Base-by-base conservation (phyloP, 2,329 filamentous ascomycete species). In the Endoconidiophora laricicola region DNA sequence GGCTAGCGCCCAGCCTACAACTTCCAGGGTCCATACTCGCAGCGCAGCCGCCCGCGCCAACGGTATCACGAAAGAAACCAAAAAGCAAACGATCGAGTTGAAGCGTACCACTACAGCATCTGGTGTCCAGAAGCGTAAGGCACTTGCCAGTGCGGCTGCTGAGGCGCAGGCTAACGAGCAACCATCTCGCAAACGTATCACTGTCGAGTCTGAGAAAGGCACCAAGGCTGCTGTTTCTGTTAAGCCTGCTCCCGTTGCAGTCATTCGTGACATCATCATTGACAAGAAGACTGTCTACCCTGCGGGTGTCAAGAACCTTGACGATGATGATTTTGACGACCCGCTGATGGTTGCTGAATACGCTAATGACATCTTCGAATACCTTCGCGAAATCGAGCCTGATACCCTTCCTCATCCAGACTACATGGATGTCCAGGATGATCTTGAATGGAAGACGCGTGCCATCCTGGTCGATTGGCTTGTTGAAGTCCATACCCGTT, bases 291-390 rank as follows among this genome's bases (percentile, higher is more conserved):
- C 41, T 9, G 45, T 50, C 6, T 57, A 56, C 43, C 58, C 58
- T 2, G 20, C 38, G 0, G 65, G 63, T 24, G 72, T 77, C 49
- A 71, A 76, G 58, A 73, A 91, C 58, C 72, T 95, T 26, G 91
- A 96, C 61, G 72, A 71, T 46, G 91, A 96, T 64, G 91, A 98
- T 59, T 63, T 83, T 46, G 86, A 94, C 57, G 91, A 98, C 61
- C 93, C 93, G 23, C 73, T 95, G 59, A 96, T 98, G 91, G 91
- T 93, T 56, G 86, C 91, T 47, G 91, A 96, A 65, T 98, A 98
- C 60, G 88, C 94, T 46, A 82, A 82, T 54, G 91, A 98, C 62
- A 96, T 98, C 61, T 96, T 96, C 62, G 87, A 95, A 57, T 96
- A 98, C 66, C 76, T 96, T 56, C 81, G 79, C 60, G 81, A 93